Evolutionary conservation across 2,329 filamentous ascomycete species (phyloP), one percentile per base, ranked within the genome.

Genomic region (Aspergillus sp.): DNA sequence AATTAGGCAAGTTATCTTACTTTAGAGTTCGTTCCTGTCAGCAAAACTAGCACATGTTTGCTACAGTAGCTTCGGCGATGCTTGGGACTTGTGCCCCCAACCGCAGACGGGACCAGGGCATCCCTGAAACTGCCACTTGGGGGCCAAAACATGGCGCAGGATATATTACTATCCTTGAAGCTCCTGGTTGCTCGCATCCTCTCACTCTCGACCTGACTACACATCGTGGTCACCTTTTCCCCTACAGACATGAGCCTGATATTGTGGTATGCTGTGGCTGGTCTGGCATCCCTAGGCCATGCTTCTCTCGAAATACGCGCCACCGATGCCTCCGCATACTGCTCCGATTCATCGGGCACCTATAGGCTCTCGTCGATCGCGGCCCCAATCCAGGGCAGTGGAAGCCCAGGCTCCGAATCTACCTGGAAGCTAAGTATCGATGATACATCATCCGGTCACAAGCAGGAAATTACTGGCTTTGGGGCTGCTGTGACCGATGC

Each of bases 401-500:
- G 69, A 6, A 64, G 38, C 19, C 64, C 68, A 1, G 65, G 62
- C 4, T 66, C 64, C 11, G 63, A 62, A 17, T 67, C 68, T 19
- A 68, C 68, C 19, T 71, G 70, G 70, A 63, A 70, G 32, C 54
- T 71, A 4, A 68, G 49, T 8, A 57, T 71, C 13, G 69, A 71
- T 36, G 70, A 71, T 50, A 70, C 70, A 7, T 58, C 62, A 8
- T 62, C 66, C 3, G 70, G 70, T 2, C 62, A 71, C 50, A 70
- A 70, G 50, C 70, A 71, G 41, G 66, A 65, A 8, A 70, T 73
- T 32, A 64, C 66, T 5, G 76, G 76, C 13, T 78, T 78, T 51
- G 76, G 76, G 19, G 71, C 71, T 44, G 72, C 75, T 3, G 74
- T 75, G 57, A 78, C 76, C n/a, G 76, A 78, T 61, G 71, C 72